A percentile compares a stretch with the other conserved stretches of the same genome.
These are phyloP conservation scores for Ambrosia artemisiifolia DNA, from an alignment of 129 eudicot species.

Conservation along the genomic window DNA sequence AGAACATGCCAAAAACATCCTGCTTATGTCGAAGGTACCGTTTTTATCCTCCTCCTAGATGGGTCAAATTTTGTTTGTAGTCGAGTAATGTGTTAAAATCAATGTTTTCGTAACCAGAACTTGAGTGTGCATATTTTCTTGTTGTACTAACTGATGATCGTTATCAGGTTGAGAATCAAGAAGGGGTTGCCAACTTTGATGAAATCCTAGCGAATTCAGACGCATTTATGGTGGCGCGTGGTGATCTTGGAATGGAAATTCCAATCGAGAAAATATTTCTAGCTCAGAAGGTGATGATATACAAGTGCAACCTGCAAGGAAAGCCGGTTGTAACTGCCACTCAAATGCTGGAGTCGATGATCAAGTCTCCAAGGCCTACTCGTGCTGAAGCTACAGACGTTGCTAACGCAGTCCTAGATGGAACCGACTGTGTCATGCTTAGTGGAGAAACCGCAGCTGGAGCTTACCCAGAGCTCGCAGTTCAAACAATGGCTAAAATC, in stretches of 20 bases:
- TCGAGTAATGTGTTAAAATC: neutral
- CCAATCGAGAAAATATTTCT: slow-evolving; percentile 72
- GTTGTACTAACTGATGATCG: neutral
- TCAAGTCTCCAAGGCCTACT: slow-evolving; percentile 72
- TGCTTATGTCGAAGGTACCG: slow-evolving; percentile 72
- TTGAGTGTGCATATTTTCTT: too few species aligned
- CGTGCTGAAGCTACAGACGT: slow-evolving; percentile 75
- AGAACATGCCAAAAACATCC: slow-evolving; percentile 51
- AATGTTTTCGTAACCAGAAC: too few species aligned
- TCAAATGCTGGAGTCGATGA: slow-evolving; percentile 76
- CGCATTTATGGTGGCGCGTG: slow-evolving; percentile 78
- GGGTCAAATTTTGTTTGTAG: neutral
- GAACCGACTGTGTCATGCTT: slow-evolving; percentile 75
- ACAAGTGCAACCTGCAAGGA: slow-evolving; percentile 72
- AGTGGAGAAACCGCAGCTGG: slow-evolving; percentile 84
- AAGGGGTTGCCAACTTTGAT: slow-evolving; percentile 80
- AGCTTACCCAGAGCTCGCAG: slow-evolving; percentile 73
- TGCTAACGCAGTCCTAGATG: slow-evolving; percentile 71
- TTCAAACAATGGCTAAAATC: slow-evolving; percentile 68
- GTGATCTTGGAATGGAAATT: slow-evolving; percentile 76
- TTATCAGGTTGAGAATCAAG: slow-evolving; percentile 71
- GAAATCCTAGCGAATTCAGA: slow-evolving; percentile 70
- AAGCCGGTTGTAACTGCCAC: slow-evolving; percentile 84
- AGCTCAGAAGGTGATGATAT: slow-evolving; percentile 71
- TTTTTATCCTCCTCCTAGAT: neutral